Evolutionary conservation across 2,329 filamentous ascomycete genomes (phyloP).

Genomic region (Phialocephala sp.): DNA sequence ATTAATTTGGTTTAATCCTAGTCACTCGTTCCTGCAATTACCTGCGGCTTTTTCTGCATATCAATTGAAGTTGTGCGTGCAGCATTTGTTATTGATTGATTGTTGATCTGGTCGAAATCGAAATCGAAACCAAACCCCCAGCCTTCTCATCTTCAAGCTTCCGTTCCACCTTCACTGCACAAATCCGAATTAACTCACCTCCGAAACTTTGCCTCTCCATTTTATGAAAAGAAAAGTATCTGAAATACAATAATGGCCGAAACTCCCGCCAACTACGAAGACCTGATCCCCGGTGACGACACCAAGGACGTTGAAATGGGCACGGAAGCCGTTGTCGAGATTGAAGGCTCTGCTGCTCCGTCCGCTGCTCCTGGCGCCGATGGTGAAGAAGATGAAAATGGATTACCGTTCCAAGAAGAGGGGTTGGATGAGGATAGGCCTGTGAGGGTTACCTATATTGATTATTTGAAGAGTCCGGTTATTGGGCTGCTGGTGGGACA

Average conservation of each 20-base stretch:
- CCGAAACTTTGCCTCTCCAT: too few relatives aligned
- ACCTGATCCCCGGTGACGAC: slow-evolving; percentile 23
- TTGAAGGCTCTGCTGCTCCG: slow-evolving; percentile 26
- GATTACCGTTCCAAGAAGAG: slow-evolving; percentile 33
- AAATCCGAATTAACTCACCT: background rate
- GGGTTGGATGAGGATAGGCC: slow-evolving; percentile 31
- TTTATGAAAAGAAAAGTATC: background rate
- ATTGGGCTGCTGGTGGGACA: slow-evolving; percentile 70
- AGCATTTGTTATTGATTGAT: background rate
- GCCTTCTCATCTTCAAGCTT: background rate
- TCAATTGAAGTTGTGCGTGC: background rate
- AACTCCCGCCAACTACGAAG: slow-evolving; percentile 27
- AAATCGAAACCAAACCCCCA: background rate
- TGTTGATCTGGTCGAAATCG: background rate
- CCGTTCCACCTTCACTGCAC: slow-evolving; percentile 1
- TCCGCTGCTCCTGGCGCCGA: slow-evolving; percentile 4
- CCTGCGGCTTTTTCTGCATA: background rate
- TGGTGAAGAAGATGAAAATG: slow-evolving; percentile 27
- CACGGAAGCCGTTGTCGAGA: slow-evolving; percentile 37
- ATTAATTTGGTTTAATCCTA: background rate
- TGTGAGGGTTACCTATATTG: slow-evolving; percentile 50
- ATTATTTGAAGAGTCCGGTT: slow-evolving; percentile 71
- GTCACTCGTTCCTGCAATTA: slow-evolving; percentile 11
- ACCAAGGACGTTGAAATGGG: slow-evolving; percentile 40
- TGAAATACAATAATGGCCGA: slow-evolving; percentile 31